These are phyloP conservation scores for Paramecium caudatum DNA, from an alignment of 73 alveolate genomes.

Conservation along the genomic window DNA sequence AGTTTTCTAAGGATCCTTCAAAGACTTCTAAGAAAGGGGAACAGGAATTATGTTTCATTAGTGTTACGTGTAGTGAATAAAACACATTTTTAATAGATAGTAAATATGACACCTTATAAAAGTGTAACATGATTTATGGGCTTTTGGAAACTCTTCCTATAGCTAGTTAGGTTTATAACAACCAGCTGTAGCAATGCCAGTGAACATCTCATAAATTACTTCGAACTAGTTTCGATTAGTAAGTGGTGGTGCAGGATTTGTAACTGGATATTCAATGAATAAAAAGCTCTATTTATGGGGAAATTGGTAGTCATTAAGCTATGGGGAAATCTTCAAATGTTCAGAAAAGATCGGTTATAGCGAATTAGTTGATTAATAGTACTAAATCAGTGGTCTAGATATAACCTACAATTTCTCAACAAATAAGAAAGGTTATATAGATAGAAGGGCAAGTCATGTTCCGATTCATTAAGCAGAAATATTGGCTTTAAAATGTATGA, in stretches of 20 bases:
- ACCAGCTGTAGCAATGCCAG: conserved; percentile 1
- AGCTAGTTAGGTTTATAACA: conserved; percentile 19
- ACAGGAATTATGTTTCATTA: conserved; percentile 39
- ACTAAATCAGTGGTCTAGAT: conserved; percentile 1
- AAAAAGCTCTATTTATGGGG: conserved; percentile 47
- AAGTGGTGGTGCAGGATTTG: conserved; percentile 45
- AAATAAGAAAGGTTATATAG: background rate
- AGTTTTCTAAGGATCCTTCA: conserved; percentile 24
- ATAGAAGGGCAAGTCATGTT: conserved; percentile 25
- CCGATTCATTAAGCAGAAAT: conserved; percentile 35
- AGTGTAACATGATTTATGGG: conserved; percentile 40
- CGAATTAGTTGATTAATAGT: background rate
- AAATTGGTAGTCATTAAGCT: conserved; percentile 10
- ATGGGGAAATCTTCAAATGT: background rate
- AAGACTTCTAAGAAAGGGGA: conserved; percentile 36
- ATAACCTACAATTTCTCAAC: conserved; percentile 4
- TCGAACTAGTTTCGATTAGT: background rate
- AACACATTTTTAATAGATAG: conserved; percentile 58
- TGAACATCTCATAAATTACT: conserved; percentile 16
- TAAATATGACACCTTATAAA: background rate
- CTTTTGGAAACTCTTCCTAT: conserved; percentile 9
- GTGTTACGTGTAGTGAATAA: conserved; percentile 19
- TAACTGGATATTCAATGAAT: background rate
- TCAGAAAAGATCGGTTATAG: conserved; percentile 31
- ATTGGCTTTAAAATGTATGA: background rate